Percentiles rank a stretch among this genome's conserved stretches.
Conservation (phyloP, 257 asterid genomes). For the Lantana camara region DNA sequence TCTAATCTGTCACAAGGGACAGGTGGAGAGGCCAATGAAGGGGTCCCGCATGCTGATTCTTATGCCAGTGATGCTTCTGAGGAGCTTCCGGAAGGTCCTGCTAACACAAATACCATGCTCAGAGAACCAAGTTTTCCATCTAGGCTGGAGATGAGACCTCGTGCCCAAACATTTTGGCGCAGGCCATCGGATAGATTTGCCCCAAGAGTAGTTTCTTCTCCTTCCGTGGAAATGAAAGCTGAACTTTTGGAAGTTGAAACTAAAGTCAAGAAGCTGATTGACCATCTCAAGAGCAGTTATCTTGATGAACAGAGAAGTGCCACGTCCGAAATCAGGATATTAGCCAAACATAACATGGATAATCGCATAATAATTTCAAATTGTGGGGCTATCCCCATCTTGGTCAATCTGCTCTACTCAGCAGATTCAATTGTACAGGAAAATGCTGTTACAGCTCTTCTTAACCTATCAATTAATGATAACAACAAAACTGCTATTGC, state of each 20-base stretch:
- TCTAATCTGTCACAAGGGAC: slow-evolving; percentile 44
- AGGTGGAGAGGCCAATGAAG: slow-evolving; percentile 39
- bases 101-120: slow-evolving; percentile 26
- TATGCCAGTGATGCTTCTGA: slow-evolving; percentile 50
- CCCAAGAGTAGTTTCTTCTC: slow-evolving; percentile 49
- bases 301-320: slow-evolving; percentile 49
- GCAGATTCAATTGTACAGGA: slow-evolving; percentile 51
- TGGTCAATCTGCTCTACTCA: slow-evolving; percentile 53
- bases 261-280: slow-evolving; percentile 48
- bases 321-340: slow-evolving; percentile 50
- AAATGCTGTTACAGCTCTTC: slow-evolving; percentile 66
- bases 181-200: slow-evolving; percentile 50
- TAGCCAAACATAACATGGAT: slow-evolving; percentile 60
- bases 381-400: slow-evolving; percentile 49
- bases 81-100: slow-evolving; percentile 47
- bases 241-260: slow-evolving; percentile 56
- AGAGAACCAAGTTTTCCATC: slow-evolving; percentile 46
- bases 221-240: slow-evolving; percentile 49
- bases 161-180: slow-evolving; percentile 49
- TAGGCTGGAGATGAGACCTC: slow-evolving; percentile 45
- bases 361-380: slow-evolving; percentile 57
- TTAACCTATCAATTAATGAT: slow-evolving; percentile 57
- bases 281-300: slow-evolving; percentile 49
- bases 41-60: slow-evolving; percentile 32
- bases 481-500: slow-evolving; percentile 62